Evolutionary conservation across 2,329 filamentous ascomycete species (phyloP).

Genomic region (Boeremia lycopersici): DNA sequence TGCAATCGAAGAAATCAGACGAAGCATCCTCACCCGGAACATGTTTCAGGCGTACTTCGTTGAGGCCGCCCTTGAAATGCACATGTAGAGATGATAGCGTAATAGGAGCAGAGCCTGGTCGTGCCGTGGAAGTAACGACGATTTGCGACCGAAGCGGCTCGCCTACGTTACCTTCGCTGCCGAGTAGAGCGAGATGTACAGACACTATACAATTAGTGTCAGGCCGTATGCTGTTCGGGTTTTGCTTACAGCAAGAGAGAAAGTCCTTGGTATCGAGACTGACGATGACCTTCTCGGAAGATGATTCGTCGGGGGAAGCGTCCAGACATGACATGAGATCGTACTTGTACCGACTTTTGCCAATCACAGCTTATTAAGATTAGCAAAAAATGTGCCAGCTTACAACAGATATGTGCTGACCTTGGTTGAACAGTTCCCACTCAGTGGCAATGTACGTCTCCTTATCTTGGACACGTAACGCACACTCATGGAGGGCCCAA

Average conservation of each 20-base stretch:
- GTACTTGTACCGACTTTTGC: constrained; percentile 46
- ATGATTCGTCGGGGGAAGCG: constrained; percentile 39
- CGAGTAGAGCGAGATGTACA: constrained; percentile 59
- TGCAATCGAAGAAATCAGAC: constrained; percentile 29
- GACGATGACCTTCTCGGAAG: constrained; percentile 52
- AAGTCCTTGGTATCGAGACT: constrained; percentile 56
- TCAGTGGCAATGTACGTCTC: constrained; percentile 59
- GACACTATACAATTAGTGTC: constrained; percentile 50
- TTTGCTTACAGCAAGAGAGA: constrained; percentile 56
- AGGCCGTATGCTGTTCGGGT: constrained; percentile 22
- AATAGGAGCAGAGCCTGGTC: constrained; percentile 53
- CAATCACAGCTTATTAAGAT: constrained; percentile 35
- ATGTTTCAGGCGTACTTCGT: constrained; percentile 41
- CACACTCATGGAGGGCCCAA: constrained; percentile 61
- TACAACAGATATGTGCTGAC: constrained; percentile 21
- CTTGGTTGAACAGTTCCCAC: constrained; percentile 59
- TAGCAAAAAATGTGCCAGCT: constrained; percentile 2
- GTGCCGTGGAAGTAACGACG: constrained; percentile 56
- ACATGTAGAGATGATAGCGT: constrained; percentile 56
- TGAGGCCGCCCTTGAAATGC: constrained; percentile 57
- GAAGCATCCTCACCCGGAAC: constrained; percentile 18
- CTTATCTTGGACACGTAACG: constrained; percentile 51
- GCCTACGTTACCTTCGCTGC: constrained; percentile 63
- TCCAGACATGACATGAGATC: constrained; percentile 57
- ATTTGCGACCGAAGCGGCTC: constrained; percentile 64